Percentiles rank a stretch among this genome's conserved stretches.
Conservation (phyloP, 305 asterid species). For the Euphrasia arctica region DNA sequence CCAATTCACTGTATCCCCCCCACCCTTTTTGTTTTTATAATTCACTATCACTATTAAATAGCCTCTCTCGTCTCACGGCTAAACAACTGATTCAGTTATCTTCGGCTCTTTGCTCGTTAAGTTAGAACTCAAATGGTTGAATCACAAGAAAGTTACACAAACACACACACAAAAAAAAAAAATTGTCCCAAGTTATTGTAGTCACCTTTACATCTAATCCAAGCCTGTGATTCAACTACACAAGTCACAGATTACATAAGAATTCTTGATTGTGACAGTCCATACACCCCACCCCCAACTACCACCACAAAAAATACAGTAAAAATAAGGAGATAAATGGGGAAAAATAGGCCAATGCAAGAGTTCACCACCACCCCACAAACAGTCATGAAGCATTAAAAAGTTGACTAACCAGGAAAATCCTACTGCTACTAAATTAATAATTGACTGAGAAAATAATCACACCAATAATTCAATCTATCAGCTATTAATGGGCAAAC, state of each 20-base stretch:
- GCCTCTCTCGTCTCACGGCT: neutral
- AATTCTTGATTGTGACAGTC: slow-evolving; percentile 30
- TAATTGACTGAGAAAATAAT: slow-evolving; percentile 1
- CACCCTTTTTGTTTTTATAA: neutral
- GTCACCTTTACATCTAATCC: slow-evolving; percentile 35
- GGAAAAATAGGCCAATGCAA: neutral
- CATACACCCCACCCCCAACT: slow-evolving; percentile 3
- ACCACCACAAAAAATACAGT: neutral
- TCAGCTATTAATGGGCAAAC: neutral
- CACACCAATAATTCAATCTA: neutral
- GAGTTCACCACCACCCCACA: slow-evolving; percentile 24
- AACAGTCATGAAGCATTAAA: slow-evolving; percentile 28
- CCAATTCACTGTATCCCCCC: neutral
- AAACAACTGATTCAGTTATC: slow-evolving; percentile 13
- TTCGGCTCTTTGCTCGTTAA: slow-evolving; percentile 8
- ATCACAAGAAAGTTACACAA: slow-evolving; percentile 67
- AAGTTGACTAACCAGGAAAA: slow-evolving; percentile 18
- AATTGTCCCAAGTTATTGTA: slow-evolving; percentile 41
- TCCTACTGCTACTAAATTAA: slow-evolving; percentile 11
- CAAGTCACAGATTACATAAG: slow-evolving; percentile 63
- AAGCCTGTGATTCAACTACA: slow-evolving; percentile 47
- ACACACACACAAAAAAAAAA: slow-evolving; percentile 26
- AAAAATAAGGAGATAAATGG: slow-evolving; percentile 5
- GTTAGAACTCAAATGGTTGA: slow-evolving; percentile 32
- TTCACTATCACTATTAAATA: neutral